Conservation (phyloP, 176 grass and related monocot species). For the Eragrostis curvula region DNA sequence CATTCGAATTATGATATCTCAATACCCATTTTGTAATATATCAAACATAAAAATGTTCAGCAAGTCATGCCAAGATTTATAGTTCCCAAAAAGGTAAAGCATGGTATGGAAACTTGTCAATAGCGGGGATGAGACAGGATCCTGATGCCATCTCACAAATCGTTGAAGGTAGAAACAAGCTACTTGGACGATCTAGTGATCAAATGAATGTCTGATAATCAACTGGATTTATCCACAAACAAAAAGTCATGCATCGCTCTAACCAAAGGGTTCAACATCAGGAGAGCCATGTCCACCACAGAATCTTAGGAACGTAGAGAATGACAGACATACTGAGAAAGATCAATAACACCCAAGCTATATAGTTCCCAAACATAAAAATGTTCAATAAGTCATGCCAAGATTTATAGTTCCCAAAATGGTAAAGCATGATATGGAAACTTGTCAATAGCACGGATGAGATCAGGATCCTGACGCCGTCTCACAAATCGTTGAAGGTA, state of each 20-base stretch:
- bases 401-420: no score
- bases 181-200: background rate
- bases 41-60: background rate
- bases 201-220: background rate
- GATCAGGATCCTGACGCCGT: background rate
- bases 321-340: background rate
- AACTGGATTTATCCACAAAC: background rate
- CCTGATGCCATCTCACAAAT: background rate
- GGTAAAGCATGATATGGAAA: no score
- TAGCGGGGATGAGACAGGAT: background rate
- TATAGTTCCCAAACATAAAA: no score
- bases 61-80: background rate
- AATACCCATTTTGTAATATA: background rate
- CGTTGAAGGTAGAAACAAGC: background rate
- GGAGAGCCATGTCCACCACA: no score
- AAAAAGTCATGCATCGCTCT: background rate
- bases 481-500: background rate
- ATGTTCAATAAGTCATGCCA: no score
- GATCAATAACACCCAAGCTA: background rate
- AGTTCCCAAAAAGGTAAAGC: slow-evolving; percentile 13
- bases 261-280: slow-evolving; percentile 3
- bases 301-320: no score
- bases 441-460: background rate
- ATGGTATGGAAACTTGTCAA: background rate
- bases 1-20: background rate